phyloP scores from a whole-genome alignment of 179 eudicot genomes.

The Vitellaria paradoxa region DNA sequence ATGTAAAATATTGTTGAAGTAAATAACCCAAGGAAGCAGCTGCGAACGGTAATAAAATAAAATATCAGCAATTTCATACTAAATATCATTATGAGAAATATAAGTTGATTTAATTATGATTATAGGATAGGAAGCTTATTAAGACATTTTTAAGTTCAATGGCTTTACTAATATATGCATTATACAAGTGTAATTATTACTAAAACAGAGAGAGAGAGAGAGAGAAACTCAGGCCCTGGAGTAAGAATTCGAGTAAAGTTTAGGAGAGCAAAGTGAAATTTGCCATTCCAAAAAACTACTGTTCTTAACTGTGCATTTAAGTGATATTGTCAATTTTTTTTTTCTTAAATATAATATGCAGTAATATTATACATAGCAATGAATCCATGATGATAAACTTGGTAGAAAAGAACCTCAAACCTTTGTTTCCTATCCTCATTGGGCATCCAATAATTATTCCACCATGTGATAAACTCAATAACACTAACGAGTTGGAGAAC shows the following conservation, averaged over 20 bases:
- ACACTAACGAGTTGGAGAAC: constrained; percentile 87
- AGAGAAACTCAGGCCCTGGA: no score
- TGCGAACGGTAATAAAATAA: constrained; percentile 25
- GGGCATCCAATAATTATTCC: constrained; percentile 94
- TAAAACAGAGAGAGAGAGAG: no score
- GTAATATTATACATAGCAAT: neutral
- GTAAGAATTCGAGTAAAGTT: no score
- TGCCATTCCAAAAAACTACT: no score
- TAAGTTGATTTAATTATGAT: neutral
- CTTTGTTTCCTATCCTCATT: constrained; percentile 58
- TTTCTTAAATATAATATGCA: no score
- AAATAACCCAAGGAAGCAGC: constrained; percentile 73
- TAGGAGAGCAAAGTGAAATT: no score
- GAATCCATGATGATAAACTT: neutral
- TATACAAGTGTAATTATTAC: neutral
- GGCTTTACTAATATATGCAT: neutral
- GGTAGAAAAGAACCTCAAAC: constrained; percentile 24
- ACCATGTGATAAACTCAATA: constrained; percentile 90
- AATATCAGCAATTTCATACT: constrained; percentile 1
- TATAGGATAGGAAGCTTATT: neutral
- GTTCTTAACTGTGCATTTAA: no score
- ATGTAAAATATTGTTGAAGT: constrained; percentile 74
- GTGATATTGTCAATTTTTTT: no score
- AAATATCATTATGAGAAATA: neutral
- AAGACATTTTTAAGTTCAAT: neutral